A percentile compares a stretch with the other conserved stretches of the same genome.
phyloP scores from a whole-genome alignment of 2,329 filamentous ascomycete genomes.

The Diaporthe sp. region DNA sequence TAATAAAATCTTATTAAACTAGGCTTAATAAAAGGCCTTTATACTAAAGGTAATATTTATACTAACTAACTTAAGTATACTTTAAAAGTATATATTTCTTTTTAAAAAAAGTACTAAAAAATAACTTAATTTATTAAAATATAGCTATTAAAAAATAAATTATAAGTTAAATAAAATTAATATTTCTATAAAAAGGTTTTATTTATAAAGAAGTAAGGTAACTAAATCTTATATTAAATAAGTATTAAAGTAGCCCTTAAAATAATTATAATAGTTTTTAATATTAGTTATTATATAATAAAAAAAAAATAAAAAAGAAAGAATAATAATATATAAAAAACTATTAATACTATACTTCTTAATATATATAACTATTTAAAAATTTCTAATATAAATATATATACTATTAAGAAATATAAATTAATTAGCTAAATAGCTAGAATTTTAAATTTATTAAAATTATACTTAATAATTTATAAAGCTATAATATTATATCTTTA shows the following conservation, averaged over 20 bases:
- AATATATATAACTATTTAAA: too few species aligned
- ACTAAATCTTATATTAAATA: not conserved
- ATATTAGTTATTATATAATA: too few species aligned
- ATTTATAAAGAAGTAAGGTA: not conserved
- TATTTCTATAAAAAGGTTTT: not conserved
- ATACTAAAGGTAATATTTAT: not conserved
- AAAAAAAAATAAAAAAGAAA: too few species aligned
- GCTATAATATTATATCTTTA: too few species aligned
- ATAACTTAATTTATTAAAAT: not conserved
- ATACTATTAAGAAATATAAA: not conserved
- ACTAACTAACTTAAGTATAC: not conserved
- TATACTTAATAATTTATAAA: not conserved
- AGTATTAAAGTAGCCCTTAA: not conserved
- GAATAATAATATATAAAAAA: not conserved
- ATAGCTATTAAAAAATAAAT: not conserved
- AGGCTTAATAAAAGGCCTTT: not conserved
- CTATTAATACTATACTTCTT: not conserved
- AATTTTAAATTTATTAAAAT: not conserved
- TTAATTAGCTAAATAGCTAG: not conserved
- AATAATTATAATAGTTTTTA: not conserved
- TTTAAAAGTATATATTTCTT: not conserved
- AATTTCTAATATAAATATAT: not conserved
- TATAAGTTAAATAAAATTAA: not conserved
- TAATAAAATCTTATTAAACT: not conserved
- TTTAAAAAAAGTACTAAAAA: not conserved